Evolutionary conservation across 1,284 basidiomycete genomes (phyloP), one percentile per base, ranked within the genome.

Genomic region (Fomes fomentarius): DNA sequence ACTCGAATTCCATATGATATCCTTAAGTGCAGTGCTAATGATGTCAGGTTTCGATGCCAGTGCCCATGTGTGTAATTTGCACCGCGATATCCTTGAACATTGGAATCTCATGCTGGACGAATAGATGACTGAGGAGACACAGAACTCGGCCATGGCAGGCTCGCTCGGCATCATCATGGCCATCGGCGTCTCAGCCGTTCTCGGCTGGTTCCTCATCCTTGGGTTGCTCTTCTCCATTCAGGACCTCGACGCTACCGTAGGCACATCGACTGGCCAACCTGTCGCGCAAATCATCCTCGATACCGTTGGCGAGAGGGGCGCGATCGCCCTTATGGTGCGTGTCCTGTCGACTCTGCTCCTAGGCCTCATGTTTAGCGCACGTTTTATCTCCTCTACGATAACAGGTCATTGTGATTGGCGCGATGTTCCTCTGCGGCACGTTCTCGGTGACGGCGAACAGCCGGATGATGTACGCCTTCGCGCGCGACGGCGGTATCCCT

Each of bases 391-490:
- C 12, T 30, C 28, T 12, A 30, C 28, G 19, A 21, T 43, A 41
- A 38, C 54, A 80, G 82, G 78, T 85, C 33, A 82, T 90, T 45
- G 78, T 89, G 34, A 84, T 89, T 47, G 80, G 84, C 17, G 81
- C 82, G 4, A 88, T 90, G 82, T 88, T 81, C 67, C 84, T 86
- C 66, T 88, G 85, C 69, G 85, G 85, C 33, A 86, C 82, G 2
- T 91, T 91, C 71, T 89, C 87, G 0, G 71, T 92, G 37, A 90
- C 88, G 0, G 85, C 84, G 1, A 92, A 91, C 66, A 87, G 84
- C 3, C 79, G 89, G 1, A 91, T 91, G 88, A 88, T 88, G 84
- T 91, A 85, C 66, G 85, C 87, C 0, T 91, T 90, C 66, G 76
- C 84, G 4, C 78, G 87, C 31, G 86, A 88, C 63, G 83, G 84